These are phyloP conservation scores for Neofusicoccum kwambonambiense DNA, from an alignment of 2,329 filamentous ascomycete genomes.

Conservation along the genomic window DNA sequence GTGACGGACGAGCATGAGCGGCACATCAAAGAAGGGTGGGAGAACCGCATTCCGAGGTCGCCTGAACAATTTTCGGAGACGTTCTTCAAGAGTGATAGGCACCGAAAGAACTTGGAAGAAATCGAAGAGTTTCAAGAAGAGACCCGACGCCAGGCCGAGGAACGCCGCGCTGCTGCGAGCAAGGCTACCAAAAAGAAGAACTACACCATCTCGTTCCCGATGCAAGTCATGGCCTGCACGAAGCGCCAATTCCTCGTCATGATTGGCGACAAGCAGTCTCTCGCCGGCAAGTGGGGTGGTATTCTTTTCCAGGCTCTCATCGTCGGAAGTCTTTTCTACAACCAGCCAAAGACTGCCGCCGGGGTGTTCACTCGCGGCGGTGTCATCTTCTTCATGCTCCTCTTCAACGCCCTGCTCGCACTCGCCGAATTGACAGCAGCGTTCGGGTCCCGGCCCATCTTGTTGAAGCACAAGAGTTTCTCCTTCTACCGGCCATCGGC, in stretches of 20 bases:
- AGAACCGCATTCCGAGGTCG: conserved; percentile 56
- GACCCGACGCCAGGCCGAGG: conserved; percentile 30
- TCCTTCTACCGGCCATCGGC: conserved; percentile 66
- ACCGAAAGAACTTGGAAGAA: conserved; percentile 38
- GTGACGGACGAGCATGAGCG: conserved; percentile 65
- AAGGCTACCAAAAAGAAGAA: conserved; percentile 44
- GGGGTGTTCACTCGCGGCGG: conserved; percentile 61
- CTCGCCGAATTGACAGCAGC: conserved; percentile 61
- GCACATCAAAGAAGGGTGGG: conserved; percentile 55
- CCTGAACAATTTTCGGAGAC: conserved; percentile 55
- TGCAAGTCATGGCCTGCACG: conserved; percentile 41
- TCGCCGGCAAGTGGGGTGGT: conserved; percentile 53
- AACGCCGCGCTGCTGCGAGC: conserved; percentile 31
- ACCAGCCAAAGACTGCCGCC: conserved; percentile 51
- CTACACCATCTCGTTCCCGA: conserved; percentile 39
- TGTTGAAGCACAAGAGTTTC: conserved; percentile 70
- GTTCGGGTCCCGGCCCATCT: conserved; percentile 62
- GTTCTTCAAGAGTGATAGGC: conserved; percentile 37
- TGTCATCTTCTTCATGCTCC: conserved; percentile 60
- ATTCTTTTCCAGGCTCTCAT: conserved; percentile 42
- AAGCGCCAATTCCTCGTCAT: conserved; percentile 50
- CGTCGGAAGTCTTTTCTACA: conserved; percentile 50
- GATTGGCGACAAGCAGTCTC: conserved; percentile 52
- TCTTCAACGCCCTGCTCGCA: conserved; percentile 63
- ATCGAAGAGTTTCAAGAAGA: conserved; percentile 41